These are phyloP conservation scores for Fusarium palustre DNA, from an alignment of 2,329 filamentous ascomycete genomes.

Conservation along the genomic window DNA sequence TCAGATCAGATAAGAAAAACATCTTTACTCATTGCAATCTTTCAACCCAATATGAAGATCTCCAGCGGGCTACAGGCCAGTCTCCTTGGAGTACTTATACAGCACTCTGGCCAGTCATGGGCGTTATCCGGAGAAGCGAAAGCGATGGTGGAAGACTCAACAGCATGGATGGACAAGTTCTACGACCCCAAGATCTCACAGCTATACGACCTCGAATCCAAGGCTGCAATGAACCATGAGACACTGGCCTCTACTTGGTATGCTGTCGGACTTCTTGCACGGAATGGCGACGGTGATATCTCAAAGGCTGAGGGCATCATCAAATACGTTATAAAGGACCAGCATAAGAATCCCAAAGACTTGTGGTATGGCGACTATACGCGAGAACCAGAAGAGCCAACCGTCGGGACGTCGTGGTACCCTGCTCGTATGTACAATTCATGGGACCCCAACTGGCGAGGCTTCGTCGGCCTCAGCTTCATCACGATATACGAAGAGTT, in stretches of 20 bases:
- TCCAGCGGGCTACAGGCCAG: not conserved
- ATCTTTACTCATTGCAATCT: not conserved
- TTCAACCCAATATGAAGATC: constrained; percentile 7
- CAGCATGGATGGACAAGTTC: constrained; percentile 30
- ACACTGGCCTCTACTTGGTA: constrained; percentile 26
- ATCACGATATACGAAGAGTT: constrained; percentile 32
- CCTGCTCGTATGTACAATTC: constrained; percentile 20
- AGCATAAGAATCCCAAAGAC: constrained; percentile 7
- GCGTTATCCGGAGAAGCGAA: constrained; percentile 23
- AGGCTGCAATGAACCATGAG: constrained; percentile 23
- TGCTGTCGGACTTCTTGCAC: constrained; percentile 23
- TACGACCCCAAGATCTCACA: constrained; percentile 41
- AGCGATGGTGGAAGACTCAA: constrained; percentile 30
- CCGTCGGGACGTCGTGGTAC: constrained; percentile 20
- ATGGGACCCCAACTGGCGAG: constrained; percentile 29
- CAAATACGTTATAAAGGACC: constrained; percentile 22
- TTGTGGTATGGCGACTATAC: constrained; percentile 30
- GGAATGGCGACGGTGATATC: constrained; percentile 9
- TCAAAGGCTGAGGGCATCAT: constrained; percentile 19
- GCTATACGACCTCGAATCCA: constrained; percentile 18
- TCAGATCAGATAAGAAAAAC: not conserved
- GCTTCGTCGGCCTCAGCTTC: constrained; percentile 23
- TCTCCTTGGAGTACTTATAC: constrained; percentile 3
- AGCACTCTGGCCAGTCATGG: not conserved
- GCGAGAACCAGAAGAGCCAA: constrained; percentile 20